Evolutionary conservation across 1,139 yeast genomes (phyloP), one percentile per base, ranked within the genome.

Genomic region (Blastobotrys elegans): DNA sequence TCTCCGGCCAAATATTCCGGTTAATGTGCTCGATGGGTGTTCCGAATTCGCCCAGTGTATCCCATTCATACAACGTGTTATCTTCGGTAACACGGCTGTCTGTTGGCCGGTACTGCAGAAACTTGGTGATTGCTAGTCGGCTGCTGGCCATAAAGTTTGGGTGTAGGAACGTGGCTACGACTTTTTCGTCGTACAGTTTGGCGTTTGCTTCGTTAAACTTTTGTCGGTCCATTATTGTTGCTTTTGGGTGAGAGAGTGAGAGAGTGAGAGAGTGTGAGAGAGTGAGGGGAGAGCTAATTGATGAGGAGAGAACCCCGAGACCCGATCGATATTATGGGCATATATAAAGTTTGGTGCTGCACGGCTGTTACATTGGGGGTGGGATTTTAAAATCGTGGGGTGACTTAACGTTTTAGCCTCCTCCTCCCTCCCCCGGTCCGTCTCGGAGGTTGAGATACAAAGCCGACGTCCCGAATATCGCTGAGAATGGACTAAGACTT

Each of bases 161-260:
- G 16, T 29, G 21, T 3, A 37, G 31, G 17, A 40, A 45, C 30
- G 40, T 27, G 16, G 48, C 24, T 1, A 34, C 32, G 10, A 21
- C 33, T 10, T 40, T 32, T 53, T 26, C 54, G 24, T 29, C 33
- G 26, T 34, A 45, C 7, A 31, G 37, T 14, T 35, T 30, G 13
- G 20, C 34, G 36, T 45, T 45, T 26, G 35, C 29, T 21, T 45
- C 37, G 34, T 44, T 44, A 30, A 11, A 44, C 29, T 42, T 26
- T n/a, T 30, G 14, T 13, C 17, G 14, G 6, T 30, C 33, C 14
- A n/a, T n/a, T n/a, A 30, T 30, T 30, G 14, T 30, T 30, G 6
- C 13, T 30, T 30, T 30, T 30, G 6, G n/a, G n/a, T n/a, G n/a
- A n/a, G n/a, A n/a, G n/a, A n/a, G n/a, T n/a, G n/a, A n/a, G n/a